Evolutionary conservation across 2,329 filamentous ascomycete genomes (phyloP), one percentile per base, ranked within the genome.

Genomic region (Aspergillus fumigatus): DNA sequence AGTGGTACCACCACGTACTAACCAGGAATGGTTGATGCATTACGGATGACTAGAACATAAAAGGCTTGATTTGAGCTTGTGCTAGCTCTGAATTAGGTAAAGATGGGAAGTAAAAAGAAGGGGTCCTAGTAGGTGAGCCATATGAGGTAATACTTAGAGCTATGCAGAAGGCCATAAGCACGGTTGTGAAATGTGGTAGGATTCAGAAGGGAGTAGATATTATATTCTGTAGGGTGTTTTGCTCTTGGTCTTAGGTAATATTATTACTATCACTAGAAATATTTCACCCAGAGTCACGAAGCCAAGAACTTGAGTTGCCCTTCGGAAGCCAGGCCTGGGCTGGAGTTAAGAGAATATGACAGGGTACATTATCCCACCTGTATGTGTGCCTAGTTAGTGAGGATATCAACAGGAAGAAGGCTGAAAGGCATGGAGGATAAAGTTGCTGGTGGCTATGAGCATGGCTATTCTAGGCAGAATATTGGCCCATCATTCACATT

Each of bases 121-220:
- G 51, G 51, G 23, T 48, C 51, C 51, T 40, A 53, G 40, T 53
- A 53, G 40, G 51, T 40, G n/a, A 53, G 32, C 51, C 40, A 53
- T 26, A 53, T 53, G 51, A 53, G 51, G 27, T 48, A 53, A n/a
- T n/a, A n/a, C n/a, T n/a, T 19, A 53, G 51, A 27, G 51, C 51
- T 10, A n/a, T 10, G 40, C 51, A 53, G 40, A 53, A 53, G 51
- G 51, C 40, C 51, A 53, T 53, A 38, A 53, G 48, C n/a, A 40
- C 40, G 51, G 40, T 53, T 40, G 51, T 40, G 51, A 26, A 53
- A 53, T 26, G 51, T 40, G 17, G 51, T 53, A 25, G 51, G 51
- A 32, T 53, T 41, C 14, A 53, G 51, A 11, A 53, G 38, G 51
- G 51, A 29, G 25, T 40, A 40, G 38, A 53, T 25, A 29, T 27